phyloP scores from a whole-genome alignment of 768 basidiomycete genomes.

The Macrocybe gigantea region DNA sequence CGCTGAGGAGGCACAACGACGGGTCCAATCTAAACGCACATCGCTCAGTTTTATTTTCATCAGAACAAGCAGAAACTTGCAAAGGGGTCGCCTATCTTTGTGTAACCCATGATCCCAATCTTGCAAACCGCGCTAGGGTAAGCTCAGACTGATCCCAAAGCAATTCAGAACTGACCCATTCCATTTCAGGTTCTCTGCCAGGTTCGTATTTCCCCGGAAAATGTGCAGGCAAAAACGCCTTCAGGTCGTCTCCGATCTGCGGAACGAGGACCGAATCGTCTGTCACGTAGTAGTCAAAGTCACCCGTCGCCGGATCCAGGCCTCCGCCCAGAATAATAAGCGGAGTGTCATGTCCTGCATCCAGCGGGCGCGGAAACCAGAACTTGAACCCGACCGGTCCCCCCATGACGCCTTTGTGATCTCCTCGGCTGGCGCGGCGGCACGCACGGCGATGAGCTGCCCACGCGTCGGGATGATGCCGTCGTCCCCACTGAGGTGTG shows the following conservation, averaged over 20 bases:
- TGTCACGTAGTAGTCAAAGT: slow-evolving; percentile 42
- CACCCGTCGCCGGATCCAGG: slow-evolving; percentile 34
- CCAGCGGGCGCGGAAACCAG: slow-evolving; percentile 71
- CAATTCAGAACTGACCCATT: slow-evolving; percentile 56
- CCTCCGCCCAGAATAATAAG: slow-evolving; percentile 73
- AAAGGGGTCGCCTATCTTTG: slow-evolving; percentile 56
- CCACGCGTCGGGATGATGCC: slow-evolving; percentile 70
- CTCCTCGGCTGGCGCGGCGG: slow-evolving; percentile 25
- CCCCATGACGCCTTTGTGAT: slow-evolving; percentile 43
- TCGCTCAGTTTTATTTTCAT: background rate
- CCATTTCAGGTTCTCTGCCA: slow-evolving; percentile 57
- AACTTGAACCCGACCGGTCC: slow-evolving; percentile 59
- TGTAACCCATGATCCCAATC: slow-evolving; percentile 84
- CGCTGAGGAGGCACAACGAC: slow-evolving; percentile 19
- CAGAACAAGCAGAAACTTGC: slow-evolving; percentile 31
- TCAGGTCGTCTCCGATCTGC: slow-evolving; percentile 40
- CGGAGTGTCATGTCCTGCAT: slow-evolving; percentile 24
- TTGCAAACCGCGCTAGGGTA: slow-evolving; percentile 16
- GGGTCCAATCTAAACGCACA: slow-evolving; percentile 39
- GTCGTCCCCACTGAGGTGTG: slow-evolving; percentile 26
- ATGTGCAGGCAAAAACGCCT: slow-evolving; percentile 52
- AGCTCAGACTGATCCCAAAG: background rate
- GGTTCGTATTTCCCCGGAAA: slow-evolving; percentile 50
- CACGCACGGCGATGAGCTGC: slow-evolving; percentile 48
- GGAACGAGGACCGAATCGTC: slow-evolving; percentile 56